Percentiles rank a stretch among this genome's conserved stretches.
phyloP scores from a whole-genome alignment of 2,329 filamentous ascomycete species.

The Fusarium sp. region DNA sequence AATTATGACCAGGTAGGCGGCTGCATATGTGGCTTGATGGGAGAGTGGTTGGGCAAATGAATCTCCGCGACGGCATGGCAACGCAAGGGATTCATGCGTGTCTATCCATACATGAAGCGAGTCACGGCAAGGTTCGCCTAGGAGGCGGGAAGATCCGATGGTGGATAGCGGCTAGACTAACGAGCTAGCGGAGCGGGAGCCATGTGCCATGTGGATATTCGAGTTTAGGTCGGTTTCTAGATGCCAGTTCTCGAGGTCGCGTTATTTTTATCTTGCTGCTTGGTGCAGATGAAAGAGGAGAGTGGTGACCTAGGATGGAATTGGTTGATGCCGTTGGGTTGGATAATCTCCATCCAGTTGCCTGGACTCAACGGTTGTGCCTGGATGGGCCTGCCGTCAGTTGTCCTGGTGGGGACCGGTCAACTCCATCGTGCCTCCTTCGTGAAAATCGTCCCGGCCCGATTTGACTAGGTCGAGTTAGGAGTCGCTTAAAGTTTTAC shows the following conservation, averaged over 20 bases:
- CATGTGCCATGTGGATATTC: slow-evolving; percentile 9
- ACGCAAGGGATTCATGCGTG: slow-evolving; percentile 19
- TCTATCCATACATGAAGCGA: slow-evolving; percentile 10
- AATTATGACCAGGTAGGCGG: slow-evolving; percentile 4
- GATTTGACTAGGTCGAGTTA: not conserved
- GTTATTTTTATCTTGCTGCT: not conserved
- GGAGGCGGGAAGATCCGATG: slow-evolving; percentile 12
- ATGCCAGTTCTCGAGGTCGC: not conserved
- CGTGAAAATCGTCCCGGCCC: not conserved
- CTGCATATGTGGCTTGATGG: slow-evolving; percentile 23
- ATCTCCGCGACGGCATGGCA: slow-evolving; percentile 1
- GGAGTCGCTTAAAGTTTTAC: not conserved
- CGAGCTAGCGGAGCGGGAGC: slow-evolving; percentile 2
- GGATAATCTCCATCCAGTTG: not conserved
- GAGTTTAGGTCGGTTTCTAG: not conserved
- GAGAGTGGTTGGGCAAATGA: slow-evolving; percentile 8
- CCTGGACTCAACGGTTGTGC: not conserved
- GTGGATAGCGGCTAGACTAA: slow-evolving; percentile 6
- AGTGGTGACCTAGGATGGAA: not conserved
- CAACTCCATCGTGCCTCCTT: not conserved
- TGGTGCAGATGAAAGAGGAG: not conserved
- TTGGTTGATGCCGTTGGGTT: not conserved
- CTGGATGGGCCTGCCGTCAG: not conserved
- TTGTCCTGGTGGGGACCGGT: not conserved
- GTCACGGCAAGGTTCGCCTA: slow-evolving; percentile 4